These are phyloP conservation scores for Talaromyces borbonicus DNA, from an alignment of 495 filamentous ascomycete genomes.

Conservation along the genomic window DNA sequence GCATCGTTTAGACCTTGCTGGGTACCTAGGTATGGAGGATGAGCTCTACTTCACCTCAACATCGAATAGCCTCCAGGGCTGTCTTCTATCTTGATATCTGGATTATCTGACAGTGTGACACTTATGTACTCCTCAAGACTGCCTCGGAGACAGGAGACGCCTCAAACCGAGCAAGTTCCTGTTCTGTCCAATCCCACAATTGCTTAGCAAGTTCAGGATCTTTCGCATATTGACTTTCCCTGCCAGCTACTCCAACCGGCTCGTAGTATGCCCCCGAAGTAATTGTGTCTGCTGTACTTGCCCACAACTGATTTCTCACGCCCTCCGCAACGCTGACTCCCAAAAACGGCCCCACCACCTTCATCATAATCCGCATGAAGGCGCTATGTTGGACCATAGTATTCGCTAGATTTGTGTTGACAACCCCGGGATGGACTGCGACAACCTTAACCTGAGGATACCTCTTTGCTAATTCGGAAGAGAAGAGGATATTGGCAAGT, in stretches of 20 bases:
- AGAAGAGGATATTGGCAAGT: constrained; percentile 47
- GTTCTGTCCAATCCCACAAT: constrained; percentile 38
- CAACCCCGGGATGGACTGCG: constrained; percentile 37
- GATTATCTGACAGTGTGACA: no score
- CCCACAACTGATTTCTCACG: constrained; percentile 31
- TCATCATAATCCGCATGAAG: not conserved
- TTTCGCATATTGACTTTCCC: constrained; percentile 15
- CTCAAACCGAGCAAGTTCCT: no score
- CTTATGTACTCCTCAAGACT: no score
- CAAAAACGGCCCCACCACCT: constrained; percentile 11
- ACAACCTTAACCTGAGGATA: constrained; percentile 35
- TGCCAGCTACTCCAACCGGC: constrained; percentile 24
- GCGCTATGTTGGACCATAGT: constrained; percentile 4
- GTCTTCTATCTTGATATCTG: no score
- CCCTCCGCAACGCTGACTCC: constrained; percentile 20
- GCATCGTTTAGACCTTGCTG: no score
- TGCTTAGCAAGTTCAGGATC: constrained; percentile 20
- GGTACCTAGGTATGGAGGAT: no score
- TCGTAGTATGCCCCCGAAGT: constrained; percentile 25
- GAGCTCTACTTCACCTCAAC: no score
- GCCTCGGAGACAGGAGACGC: no score
- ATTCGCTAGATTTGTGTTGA: constrained; percentile 21
- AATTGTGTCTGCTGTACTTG: constrained; percentile 23
- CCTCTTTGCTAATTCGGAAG: constrained; percentile 33
- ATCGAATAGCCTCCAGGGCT: no score